A percentile compares a stretch with the other conserved stretches of the same genome.
Conservation (phyloP, 495 filamentous ascomycete species). For the Pseudevernia furfuracea region DNA sequence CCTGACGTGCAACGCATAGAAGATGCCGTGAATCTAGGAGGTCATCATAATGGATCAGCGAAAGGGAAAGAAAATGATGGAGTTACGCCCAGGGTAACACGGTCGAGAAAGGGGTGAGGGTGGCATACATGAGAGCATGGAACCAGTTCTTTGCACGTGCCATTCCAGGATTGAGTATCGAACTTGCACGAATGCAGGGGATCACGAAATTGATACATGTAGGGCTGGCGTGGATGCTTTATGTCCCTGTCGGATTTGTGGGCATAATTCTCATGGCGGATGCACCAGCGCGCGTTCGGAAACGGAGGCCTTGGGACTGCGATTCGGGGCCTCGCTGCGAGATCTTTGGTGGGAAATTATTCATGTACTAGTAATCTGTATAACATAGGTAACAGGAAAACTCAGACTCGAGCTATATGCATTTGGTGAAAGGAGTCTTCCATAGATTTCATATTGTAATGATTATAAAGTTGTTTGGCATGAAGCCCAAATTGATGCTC, state of each 20-base stretch:
- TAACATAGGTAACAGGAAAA: too few species aligned
- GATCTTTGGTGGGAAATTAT: neutral
- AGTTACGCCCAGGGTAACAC: conserved; percentile 20
- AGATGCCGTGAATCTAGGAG: conserved; percentile 13
- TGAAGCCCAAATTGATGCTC: neutral
- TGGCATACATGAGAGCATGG: neutral
- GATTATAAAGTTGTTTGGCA: neutral
- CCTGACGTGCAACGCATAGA: conserved; percentile 31
- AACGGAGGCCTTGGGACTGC: neutral
- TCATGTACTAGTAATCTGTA: neutral
- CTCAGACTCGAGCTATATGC: neutral
- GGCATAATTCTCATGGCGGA: neutral
- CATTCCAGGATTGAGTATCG: neutral
- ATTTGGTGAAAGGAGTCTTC: neutral
- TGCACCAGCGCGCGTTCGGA: neutral
- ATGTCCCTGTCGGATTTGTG: neutral
- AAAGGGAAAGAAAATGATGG: conserved; percentile 20
- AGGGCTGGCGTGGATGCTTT: neutral
- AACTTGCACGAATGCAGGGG: neutral
- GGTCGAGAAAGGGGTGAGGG: conserved; percentile 23
- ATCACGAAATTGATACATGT: neutral
- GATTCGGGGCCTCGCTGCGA: neutral
- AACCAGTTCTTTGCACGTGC: neutral
- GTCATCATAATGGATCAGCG: conserved; percentile 4
- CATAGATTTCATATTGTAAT: neutral